Conservation (phyloP, 306 rosid genomes). For the Argentina anserina region DNA sequence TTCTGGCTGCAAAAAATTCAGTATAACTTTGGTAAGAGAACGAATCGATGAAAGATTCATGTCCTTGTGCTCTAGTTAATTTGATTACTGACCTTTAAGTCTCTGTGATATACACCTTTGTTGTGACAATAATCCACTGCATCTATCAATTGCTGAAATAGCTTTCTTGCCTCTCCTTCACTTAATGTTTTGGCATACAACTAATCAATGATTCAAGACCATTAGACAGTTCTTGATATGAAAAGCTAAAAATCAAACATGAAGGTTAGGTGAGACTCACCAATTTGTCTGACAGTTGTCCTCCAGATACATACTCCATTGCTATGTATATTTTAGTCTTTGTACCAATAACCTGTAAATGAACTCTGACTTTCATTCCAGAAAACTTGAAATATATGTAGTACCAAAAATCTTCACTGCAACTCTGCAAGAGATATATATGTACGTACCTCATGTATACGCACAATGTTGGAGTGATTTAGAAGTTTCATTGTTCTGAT, state of each 20-base stretch:
- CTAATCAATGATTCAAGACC: constrained; percentile 25
- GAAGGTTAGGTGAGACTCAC: constrained; percentile 39
- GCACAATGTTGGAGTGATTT: constrained; percentile 68
- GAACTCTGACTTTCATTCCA: neutral
- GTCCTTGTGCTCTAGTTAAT: neutral
- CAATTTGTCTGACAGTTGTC: constrained; percentile 63
- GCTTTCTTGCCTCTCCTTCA: constrained; percentile 67
- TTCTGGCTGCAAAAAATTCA: constrained; percentile 51
- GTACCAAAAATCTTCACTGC: neutral
- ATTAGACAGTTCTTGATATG: constrained; percentile 10
- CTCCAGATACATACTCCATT: constrained; percentile 74
- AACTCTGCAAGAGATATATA: neutral
- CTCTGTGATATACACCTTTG: constrained; percentile 73
- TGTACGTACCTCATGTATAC: constrained; percentile 57
- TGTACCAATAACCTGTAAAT: constrained; percentile 60
- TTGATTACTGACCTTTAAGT: constrained; percentile 57
- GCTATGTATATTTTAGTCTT: constrained; percentile 72
- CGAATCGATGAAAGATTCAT: neutral
- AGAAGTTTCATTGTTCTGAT: constrained; percentile 78
- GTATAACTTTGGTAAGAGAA: neutral
- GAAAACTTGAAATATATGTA: neutral
- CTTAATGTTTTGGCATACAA: constrained; percentile 39
- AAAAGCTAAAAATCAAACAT: neutral
- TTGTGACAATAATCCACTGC: constrained; percentile 73
- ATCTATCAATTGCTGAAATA: constrained; percentile 77